phyloP scores from a whole-genome alignment of 129 eudicot genomes.

The Centella asiatica region DNA sequence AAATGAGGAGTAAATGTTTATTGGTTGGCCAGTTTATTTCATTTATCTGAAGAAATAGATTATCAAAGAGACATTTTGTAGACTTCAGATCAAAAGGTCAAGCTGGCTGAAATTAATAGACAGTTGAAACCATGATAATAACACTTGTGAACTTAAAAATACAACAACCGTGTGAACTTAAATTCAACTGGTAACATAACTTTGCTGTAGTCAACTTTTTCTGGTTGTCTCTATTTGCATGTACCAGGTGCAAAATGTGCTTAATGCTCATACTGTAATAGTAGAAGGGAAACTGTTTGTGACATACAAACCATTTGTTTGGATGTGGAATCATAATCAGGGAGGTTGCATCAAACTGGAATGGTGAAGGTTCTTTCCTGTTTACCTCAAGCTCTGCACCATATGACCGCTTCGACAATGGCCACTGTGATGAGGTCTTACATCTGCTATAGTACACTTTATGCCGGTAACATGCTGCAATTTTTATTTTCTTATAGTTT shows the following conservation, averaged over 20 bases:
- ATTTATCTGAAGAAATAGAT: neutral
- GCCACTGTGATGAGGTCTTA: conserved; percentile 72
- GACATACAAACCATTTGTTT: neutral
- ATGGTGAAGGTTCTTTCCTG: conserved; percentile 79
- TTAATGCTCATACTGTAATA: neutral
- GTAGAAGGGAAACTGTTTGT: neutral
- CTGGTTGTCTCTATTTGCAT: neutral
- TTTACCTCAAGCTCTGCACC: conserved; percentile 96
- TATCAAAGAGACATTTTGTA: neutral
- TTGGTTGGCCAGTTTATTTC: neutral
- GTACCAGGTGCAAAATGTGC: neutral
- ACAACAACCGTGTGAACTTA: neutral
- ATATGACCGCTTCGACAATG: conserved; percentile 76
- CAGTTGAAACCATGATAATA: neutral
- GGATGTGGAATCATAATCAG: conserved; percentile 22
- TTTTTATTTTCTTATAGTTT: neutral
- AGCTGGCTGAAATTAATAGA: neutral
- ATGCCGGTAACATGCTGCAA: neutral
- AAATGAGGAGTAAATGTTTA: neutral
- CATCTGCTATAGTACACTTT: conserved; percentile 11
- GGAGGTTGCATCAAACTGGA: conserved; percentile 72
- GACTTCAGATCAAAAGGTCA: neutral
- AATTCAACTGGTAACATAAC: too few species aligned
- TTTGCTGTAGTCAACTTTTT: neutral
- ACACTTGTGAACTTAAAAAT: neutral